phyloP scores from a whole-genome alignment of 2,329 filamentous ascomycete genomes.

The Coniosporium tulheliwenetii region DNA sequence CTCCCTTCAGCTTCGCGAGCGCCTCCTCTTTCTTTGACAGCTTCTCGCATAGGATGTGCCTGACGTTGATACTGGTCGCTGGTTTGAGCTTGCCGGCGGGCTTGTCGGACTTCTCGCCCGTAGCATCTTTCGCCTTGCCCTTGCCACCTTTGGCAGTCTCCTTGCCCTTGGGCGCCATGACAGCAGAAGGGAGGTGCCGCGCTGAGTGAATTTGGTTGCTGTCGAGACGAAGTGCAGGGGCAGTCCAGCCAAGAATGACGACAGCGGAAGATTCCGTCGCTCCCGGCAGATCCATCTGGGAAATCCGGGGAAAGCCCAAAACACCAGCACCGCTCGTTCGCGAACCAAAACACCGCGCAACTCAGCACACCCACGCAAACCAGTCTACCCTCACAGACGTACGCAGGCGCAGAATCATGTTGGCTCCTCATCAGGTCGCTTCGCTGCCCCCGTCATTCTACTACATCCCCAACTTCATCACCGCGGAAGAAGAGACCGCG shows the following conservation, averaged over 20 bases:
- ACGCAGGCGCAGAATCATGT: too few species aligned
- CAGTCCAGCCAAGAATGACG: too few species aligned
- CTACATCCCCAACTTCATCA: constrained; percentile 80
- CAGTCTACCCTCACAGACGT: too few species aligned
- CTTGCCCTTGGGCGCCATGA: constrained; percentile 18
- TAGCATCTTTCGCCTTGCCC: constrained; percentile 9
- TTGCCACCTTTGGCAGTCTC: constrained; percentile 15
- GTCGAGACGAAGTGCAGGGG: too few species aligned
- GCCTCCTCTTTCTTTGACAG: constrained; percentile 66
- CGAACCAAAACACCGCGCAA: too few species aligned
- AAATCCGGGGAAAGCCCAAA: too few species aligned
- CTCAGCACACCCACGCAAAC: too few species aligned
- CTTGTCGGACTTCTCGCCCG: constrained; percentile 1
- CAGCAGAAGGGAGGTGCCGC: too few species aligned
- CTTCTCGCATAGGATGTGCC: constrained; percentile 66
- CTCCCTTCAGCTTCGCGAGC: constrained; percentile 48
- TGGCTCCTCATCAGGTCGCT: constrained; percentile 23
- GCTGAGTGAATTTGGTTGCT: too few species aligned
- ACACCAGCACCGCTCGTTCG: too few species aligned
- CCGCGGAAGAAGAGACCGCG: constrained; percentile 50
- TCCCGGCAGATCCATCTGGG: too few species aligned
- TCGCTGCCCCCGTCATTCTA: constrained; percentile 51
- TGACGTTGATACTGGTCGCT: constrained; percentile 55
- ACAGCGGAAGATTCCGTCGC: too few species aligned
- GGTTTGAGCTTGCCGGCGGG: constrained; percentile 35